These are phyloP conservation scores for Parastagonospora nodorum DNA, from an alignment of 2,329 filamentous ascomycete genomes.

Conservation along the genomic window DNA sequence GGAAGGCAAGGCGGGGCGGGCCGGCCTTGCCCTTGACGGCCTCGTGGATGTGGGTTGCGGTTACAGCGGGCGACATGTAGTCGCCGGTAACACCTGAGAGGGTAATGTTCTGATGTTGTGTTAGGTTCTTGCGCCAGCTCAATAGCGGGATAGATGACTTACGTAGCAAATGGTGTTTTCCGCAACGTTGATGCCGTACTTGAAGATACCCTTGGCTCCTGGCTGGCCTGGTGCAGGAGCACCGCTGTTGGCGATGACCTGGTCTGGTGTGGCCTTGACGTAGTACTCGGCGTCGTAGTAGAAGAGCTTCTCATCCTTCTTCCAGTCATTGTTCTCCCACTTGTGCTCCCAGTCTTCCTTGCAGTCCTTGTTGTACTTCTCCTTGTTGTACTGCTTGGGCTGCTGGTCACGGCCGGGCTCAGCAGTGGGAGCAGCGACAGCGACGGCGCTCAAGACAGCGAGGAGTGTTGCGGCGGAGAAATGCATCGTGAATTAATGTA, in stretches of 20 bases:
- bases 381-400: conserved; percentile 4
- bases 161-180: conserved; percentile 52
- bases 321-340: conserved; percentile 28
- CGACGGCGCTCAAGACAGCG: conserved; percentile 23
- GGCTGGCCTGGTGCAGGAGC: conserved; percentile 49
- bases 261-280: conserved; percentile 55
- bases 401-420: not conserved
- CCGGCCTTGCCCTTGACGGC: conserved; percentile 53
- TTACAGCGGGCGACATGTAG: conserved; percentile 57
- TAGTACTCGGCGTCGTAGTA: conserved; percentile 58
- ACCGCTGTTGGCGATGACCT: conserved; percentile 54
- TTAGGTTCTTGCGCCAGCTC: not conserved
- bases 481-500: conserved; percentile 19
- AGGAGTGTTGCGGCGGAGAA: conserved; percentile 25
- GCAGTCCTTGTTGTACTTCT: conserved; percentile 21
- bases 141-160: not conserved
- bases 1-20: conserved; percentile 52
- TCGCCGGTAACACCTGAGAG: conserved; percentile 56
- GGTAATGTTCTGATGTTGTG: conserved; percentile 53
- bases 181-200: conserved; percentile 58
- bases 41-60: conserved; percentile 63
- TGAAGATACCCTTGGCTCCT: conserved; percentile 56
- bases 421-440: conserved; percentile 23
- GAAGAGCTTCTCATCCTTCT: conserved; percentile 34
- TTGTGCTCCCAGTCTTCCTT: conserved; percentile 29